Base-by-base conservation (phyloP, 2,329 filamentous ascomycete species). In the Diaporthe batatas region DNA sequence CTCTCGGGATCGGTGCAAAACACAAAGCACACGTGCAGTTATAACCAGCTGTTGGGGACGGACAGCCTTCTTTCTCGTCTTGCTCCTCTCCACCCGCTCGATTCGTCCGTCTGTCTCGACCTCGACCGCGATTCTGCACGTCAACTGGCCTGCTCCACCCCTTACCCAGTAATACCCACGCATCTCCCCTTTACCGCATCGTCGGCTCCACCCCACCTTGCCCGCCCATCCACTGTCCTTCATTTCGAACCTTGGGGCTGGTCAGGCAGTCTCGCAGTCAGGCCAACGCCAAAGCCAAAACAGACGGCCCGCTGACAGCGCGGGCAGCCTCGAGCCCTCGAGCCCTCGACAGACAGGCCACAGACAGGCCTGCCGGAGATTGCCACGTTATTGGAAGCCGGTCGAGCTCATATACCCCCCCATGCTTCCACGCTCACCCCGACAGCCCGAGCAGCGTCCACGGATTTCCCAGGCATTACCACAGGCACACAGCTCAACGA, bases 111-210 rank as follows among this genome's bases (percentile, higher is more conserved):
- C 58, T 29, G 29, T 29, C 29, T 2, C 29, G 29, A 54, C 70
- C 49, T 72, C 51, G 44, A 68, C 51, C 39, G 62, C 62, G 62
- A 55, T 68, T 39, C 72, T 73, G 72, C 72, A 64, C 72, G 72
- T 73, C 72, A 73, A 67, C 68, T 34, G 55, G 49, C 55, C 54
- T n/a, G 51, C 44, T 67, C 71, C 68, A 70, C 68, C 65, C 72
- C 62, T 71, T 71, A 68, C 73, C n/a, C n/a, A n/a, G n/a, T n/a
- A n/a, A n/a, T n/a, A n/a, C n/a, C 59, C 71, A 73, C 68, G 71
- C 39, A 57, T 62, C 49, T 58, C 70, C 39, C 73, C 62, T 57
- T 73, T 69, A 73, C 72, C 71, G 73, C 68, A 75, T 71, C 53
- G 57, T 68, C 25, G 67, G 47, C 70, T 62, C 73, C 73, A 74